Evolutionary conservation across 225 moss, liverwort and hornwort species (phyloP), one percentile per base, ranked within the genome.

Genomic region (Physcomitrium patens): DNA sequence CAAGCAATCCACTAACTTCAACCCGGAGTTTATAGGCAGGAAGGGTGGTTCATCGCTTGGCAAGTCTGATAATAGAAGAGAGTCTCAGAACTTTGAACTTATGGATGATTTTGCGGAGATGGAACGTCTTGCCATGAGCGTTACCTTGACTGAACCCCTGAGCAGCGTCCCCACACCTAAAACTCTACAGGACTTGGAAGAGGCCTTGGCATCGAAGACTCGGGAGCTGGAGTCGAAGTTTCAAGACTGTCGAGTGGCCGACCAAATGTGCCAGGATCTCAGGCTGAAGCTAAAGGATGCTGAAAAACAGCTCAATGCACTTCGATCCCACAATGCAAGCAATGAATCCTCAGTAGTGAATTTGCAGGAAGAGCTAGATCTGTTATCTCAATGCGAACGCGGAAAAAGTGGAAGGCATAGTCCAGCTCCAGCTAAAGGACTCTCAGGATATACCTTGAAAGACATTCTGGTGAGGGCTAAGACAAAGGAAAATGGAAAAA

Each of bases 61-160:
- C 49, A 73, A 60, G 13, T 37, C 31, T 4, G 31, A 37, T 3
- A 37, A 37, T 7, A 37, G 31, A 7, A 37, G 31, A 37, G 88
- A 85, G 52, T 88, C 85, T 60, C 88, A 82, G 67, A 87, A 87
- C 80, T 88, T 85, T 54, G 88, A 85, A 27, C 70, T 88, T 62
- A 88, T 88, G 88, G 88, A 88, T 68, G 88, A 88, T 58, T 88
- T 88, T 10, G 88, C 85, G 20, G 88, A 88, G 69, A 88, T 88
- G 88, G 88, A 88, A 41, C 80, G 83, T 23, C 76, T 88, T 10
- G 83, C 88, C 51, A 85, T 88, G 81, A 78, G 76, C 41, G 62
- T 51, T 28, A 72, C 66, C 8, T 58, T 75, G 42, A 64, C 72
- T 5, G 83, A 80, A 65, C 63, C 83, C 18, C 22, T 50, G 59